A percentile compares a stretch with the other conserved stretches of the same genome.
These are phyloP conservation scores for Phytopythium oedochilum DNA, from an alignment of 352 stramenopile genomes.

Conservation along the genomic window DNA sequence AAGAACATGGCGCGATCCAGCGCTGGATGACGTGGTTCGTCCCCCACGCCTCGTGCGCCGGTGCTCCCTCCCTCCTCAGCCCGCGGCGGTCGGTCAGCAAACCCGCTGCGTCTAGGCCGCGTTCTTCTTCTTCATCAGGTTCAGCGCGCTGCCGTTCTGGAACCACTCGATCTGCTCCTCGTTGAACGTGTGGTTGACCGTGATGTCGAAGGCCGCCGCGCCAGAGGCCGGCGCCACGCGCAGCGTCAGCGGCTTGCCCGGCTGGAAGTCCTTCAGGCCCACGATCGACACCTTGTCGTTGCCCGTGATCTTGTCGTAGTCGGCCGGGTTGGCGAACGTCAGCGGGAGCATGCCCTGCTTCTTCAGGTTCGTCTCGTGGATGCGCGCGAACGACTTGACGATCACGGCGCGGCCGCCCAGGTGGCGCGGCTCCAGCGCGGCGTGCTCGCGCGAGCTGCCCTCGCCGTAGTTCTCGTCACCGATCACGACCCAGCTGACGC, in stretches of 20 bases:
- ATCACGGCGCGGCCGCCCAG: slow-evolving; percentile 89
- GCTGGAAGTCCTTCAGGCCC: slow-evolving; percentile 78
- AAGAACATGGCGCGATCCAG: too few species aligned
- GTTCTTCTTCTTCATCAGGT: slow-evolving; percentile 94
- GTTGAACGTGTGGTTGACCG: slow-evolving; percentile 94
- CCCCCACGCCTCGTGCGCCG: neutral
- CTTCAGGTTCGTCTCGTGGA: slow-evolving; percentile 96
- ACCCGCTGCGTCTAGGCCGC: slow-evolving; percentile 7
- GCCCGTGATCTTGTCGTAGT: slow-evolving; percentile 92
- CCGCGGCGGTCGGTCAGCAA: neutral
- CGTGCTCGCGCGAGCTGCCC: slow-evolving; percentile 90
- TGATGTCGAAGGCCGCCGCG: slow-evolving; percentile 76
- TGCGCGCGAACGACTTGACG: slow-evolving; percentile 92
- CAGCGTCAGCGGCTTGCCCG: slow-evolving; percentile 85
- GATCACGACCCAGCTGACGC: slow-evolving; percentile 89
- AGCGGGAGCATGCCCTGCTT: slow-evolving; percentile 94
- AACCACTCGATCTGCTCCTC: slow-evolving; percentile 95
- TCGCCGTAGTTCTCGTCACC: slow-evolving; percentile 95
- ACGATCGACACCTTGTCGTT: slow-evolving; percentile 91
- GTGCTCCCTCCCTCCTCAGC: neutral
- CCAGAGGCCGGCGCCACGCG: slow-evolving; percentile 67
- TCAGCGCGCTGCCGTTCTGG: slow-evolving; percentile 91
- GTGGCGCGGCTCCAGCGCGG: slow-evolving; percentile 89
- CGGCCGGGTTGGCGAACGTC: slow-evolving; percentile 88
- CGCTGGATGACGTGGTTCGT: slow-evolving; percentile 1